phyloP scores from a whole-genome alignment of 805 yeast species.

The Nakazawaea ernobii region DNA sequence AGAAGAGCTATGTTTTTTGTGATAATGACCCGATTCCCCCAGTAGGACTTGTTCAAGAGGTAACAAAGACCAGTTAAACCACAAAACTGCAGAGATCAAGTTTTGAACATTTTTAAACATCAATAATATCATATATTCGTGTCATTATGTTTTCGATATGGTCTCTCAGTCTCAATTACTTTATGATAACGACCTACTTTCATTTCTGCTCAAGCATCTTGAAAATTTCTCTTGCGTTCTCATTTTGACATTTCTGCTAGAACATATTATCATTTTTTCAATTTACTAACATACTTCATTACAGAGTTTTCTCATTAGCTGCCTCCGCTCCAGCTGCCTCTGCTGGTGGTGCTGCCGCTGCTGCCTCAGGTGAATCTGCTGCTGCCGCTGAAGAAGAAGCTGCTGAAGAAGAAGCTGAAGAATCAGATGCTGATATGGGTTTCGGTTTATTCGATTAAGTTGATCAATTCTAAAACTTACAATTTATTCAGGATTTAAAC shows the following conservation, averaged over 20 bases:
- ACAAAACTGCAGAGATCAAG: background rate
- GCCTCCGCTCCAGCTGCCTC: constrained; percentile 75
- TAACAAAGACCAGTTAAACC: no score
- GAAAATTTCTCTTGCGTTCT: no score
- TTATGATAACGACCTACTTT: no score
- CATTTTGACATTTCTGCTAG: background rate
- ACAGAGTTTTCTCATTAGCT: constrained; percentile 39
- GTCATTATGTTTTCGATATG: no score
- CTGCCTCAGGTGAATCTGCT: constrained; percentile 49
- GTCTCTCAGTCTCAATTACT: no score
- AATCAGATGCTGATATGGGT: constrained; percentile 85
- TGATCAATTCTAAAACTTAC: constrained; percentile 1
- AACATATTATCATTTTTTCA: background rate
- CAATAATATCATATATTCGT: no score
- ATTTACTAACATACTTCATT: constrained; percentile 39
- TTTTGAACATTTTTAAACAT: no score
- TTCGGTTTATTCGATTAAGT: constrained; percentile 87
- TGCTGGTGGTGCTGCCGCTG: constrained; percentile 59
- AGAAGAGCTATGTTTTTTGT: no score
- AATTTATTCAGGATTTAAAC: no score
- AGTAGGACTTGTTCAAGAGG: background rate
- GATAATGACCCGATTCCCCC: background rate
- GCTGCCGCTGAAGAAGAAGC: constrained; percentile 61
- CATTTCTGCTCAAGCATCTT: no score
- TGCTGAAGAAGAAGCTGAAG: constrained; percentile 47